Percentiles rank a stretch among this genome's conserved stretches.
phyloP scores from a whole-genome alignment of 2,329 filamentous ascomycete genomes.

The Seiridium unicorne region DNA sequence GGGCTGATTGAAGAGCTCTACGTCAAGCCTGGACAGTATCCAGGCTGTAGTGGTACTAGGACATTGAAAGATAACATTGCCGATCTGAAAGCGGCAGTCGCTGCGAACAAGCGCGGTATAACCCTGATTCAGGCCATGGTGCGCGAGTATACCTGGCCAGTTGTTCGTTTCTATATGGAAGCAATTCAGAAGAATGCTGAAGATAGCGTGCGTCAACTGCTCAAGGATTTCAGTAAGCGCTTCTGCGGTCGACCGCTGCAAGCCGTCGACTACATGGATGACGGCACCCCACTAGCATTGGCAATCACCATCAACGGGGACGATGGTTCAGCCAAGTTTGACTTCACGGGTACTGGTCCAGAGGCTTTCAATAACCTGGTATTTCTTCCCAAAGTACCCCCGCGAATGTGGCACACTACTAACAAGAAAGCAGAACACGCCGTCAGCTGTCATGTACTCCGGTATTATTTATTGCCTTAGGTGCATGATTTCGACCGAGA shows the following conservation, averaged over 20 bases:
- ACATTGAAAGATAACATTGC: conserved; percentile 39
- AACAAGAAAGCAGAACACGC: conserved; percentile 14
- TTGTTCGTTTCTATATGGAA: conserved; percentile 35
- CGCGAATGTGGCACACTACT: background rate
- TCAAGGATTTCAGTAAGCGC: conserved; percentile 39
- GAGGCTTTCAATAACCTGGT: conserved; percentile 30
- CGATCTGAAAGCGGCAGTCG: conserved; percentile 40
- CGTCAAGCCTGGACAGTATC: conserved; percentile 28
- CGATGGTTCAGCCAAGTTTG: conserved; percentile 68
- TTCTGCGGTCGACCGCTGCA: conserved; percentile 47
- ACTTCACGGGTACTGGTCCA: conserved; percentile 48
- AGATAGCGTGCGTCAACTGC: conserved; percentile 26
- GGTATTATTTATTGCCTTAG: conserved; percentile 35
- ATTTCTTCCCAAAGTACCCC: background rate
- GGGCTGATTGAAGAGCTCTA: conserved; percentile 25
- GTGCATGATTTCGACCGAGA: conserved; percentile 69
- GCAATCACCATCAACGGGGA: conserved; percentile 54
- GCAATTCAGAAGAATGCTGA: conserved; percentile 40
- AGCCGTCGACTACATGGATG: conserved; percentile 74
- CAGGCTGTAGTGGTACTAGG: conserved; percentile 32
- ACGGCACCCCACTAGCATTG: conserved; percentile 32
- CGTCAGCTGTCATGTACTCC: conserved; percentile 24
- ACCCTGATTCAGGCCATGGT: conserved; percentile 27
- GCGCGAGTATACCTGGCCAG: conserved; percentile 25
- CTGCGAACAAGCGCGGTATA: conserved; percentile 38